Conservation (phyloP, 2,329 filamentous ascomycete species). For the Cladosporium oxysporum region DNA sequence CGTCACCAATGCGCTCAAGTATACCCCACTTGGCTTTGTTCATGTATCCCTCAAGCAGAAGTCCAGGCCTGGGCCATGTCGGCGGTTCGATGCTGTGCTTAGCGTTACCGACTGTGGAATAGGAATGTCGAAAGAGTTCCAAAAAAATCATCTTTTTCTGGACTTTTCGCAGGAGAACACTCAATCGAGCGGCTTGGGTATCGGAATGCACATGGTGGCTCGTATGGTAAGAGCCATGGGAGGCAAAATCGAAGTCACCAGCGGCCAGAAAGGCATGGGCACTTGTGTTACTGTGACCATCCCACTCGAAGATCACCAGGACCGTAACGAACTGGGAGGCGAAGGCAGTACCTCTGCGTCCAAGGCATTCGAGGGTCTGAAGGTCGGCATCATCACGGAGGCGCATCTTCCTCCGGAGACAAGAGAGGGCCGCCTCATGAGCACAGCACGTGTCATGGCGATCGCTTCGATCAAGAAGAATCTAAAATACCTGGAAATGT, state of each 20-base stretch:
- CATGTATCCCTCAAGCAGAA: background rate
- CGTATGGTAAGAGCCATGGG: slow-evolving; percentile 60
- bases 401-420: background rate
- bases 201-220: slow-evolving; percentile 66
- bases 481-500: background rate
- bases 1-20: slow-evolving; percentile 26
- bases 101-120: slow-evolving; percentile 63
- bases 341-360: too few relatives aligned
- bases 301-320: background rate
- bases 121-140: slow-evolving; percentile 65
- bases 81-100: background rate
- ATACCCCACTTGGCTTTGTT: slow-evolving; percentile 20
- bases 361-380: too few relatives aligned
- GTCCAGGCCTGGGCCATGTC: background rate
- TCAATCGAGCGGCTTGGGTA: slow-evolving; percentile 61
- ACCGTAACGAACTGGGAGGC: too few relatives aligned
- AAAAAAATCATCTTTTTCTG: slow-evolving; percentile 62
- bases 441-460: background rate
- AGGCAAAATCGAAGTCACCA: slow-evolving; percentile 53
- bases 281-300: background rate
- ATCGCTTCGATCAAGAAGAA: background rate
- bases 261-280: background rate
- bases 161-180: slow-evolving; percentile 67
- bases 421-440: background rate
- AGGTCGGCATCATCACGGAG: background rate